Evolutionary conservation across 2,329 filamentous ascomycete species (phyloP).

Genomic region (Epicoccum nigrum): DNA sequence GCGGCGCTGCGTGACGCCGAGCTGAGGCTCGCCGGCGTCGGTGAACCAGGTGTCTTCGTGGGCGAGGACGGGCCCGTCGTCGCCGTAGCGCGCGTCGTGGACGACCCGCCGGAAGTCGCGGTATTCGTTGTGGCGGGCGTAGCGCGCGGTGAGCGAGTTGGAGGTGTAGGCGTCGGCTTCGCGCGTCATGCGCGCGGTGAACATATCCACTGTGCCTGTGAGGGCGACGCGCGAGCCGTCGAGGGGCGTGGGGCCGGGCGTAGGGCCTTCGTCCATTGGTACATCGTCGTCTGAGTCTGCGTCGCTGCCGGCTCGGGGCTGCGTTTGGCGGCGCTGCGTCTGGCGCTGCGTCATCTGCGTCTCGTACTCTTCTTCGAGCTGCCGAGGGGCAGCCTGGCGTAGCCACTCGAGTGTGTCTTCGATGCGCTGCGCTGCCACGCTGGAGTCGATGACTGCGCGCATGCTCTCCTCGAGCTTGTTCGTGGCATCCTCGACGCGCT

Average conservation of each 20-base stretch:
- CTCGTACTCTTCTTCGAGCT: slow-evolving; percentile 36
- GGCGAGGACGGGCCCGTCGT: slow-evolving; percentile 60
- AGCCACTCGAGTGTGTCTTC: slow-evolving; percentile 54
- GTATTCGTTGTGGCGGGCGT: slow-evolving; percentile 66
- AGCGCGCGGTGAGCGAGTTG: slow-evolving; percentile 51
- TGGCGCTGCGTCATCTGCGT: slow-evolving; percentile 47
- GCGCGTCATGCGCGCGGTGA: slow-evolving; percentile 46
- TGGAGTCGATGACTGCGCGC: slow-evolving; percentile 63
- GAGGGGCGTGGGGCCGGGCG: slow-evolving; percentile 48
- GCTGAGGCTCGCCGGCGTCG: slow-evolving; percentile 52
- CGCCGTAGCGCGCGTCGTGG: slow-evolving; percentile 65
- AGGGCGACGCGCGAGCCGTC: slow-evolving; percentile 42
- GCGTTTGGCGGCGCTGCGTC: slow-evolving; percentile 28
- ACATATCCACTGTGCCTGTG: slow-evolving; percentile 46
- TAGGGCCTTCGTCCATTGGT: slow-evolving; percentile 44
- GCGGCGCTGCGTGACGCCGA: slow-evolving; percentile 48
- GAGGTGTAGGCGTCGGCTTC: slow-evolving; percentile 54
- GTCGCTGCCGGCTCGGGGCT: slow-evolving; percentile 23
- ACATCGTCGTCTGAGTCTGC: slow-evolving; percentile 43
- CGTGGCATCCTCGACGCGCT: slow-evolving; percentile 59
- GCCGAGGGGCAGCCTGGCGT: slow-evolving; percentile 41
- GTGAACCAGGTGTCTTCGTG: slow-evolving; percentile 68
- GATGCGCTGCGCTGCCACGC: slow-evolving; percentile 54
- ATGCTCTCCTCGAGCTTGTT: slow-evolving; percentile 63
- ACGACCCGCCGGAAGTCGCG: slow-evolving; percentile 65